These are phyloP conservation scores for Cynanchum wilfordii DNA, from an alignment of 257 asterid species.

Conservation along the genomic window DNA sequence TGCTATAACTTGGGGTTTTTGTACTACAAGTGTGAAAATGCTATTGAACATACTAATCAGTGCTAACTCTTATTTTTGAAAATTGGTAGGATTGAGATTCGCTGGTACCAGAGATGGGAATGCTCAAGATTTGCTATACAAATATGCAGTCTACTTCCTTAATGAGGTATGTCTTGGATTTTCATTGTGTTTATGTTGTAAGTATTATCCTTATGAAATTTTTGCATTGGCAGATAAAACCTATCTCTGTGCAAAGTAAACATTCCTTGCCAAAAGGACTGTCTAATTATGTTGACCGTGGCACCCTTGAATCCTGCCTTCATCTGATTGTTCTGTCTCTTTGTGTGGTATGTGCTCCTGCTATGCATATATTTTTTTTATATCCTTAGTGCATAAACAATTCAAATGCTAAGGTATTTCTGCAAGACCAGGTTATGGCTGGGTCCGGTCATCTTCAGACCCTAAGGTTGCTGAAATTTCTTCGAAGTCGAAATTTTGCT, in stretches of 20 bases:
- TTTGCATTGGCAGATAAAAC: slow-evolving; percentile 69
- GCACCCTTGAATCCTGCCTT: slow-evolving; percentile 92
- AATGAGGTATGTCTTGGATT: slow-evolving; percentile 64
- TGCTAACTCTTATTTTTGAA: neutral
- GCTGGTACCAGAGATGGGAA: slow-evolving; percentile 95
- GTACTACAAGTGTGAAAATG: neutral
- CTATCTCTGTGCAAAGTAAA: slow-evolving; percentile 49
- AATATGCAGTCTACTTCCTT: slow-evolving; percentile 74
- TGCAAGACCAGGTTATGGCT: slow-evolving; percentile 78
- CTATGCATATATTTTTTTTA: neutral
- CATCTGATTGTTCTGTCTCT: slow-evolving; percentile 93
- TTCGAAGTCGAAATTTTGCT: slow-evolving; percentile 65
- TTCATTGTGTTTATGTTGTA: slow-evolving; percentile 18
- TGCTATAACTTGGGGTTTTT: neutral
- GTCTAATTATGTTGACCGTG: slow-evolving; percentile 74
- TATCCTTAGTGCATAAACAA: slow-evolving; percentile 7
- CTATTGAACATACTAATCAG: neutral
- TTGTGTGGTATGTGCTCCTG: slow-evolving; percentile 62
- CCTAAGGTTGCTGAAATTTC: slow-evolving; percentile 76
- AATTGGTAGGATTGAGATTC: slow-evolving; percentile 69
- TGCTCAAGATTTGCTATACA: slow-evolving; percentile 83
- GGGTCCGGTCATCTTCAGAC: slow-evolving; percentile 96
- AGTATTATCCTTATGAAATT: slow-evolving; percentile 15
- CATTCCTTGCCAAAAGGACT: slow-evolving; percentile 69
- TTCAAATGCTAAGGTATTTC: slow-evolving; percentile 20